Conservation (phyloP, 305 asterid species). For the Euphrasia arctica region DNA sequence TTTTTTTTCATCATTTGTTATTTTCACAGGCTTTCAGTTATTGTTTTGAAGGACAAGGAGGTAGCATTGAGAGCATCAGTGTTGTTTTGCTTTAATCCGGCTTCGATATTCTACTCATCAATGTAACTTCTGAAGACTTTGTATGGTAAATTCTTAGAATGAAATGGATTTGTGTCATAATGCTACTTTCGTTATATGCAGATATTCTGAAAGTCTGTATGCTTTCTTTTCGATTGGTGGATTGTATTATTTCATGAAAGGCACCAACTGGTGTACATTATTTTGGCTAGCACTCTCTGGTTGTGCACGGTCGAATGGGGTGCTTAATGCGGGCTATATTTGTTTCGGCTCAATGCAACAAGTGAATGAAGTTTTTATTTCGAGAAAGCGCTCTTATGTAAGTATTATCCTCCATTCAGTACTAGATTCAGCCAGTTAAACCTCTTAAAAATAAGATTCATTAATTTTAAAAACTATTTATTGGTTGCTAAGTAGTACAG, state of each 20-base stretch:
- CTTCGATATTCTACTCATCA: conserved; percentile 94
- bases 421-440: not conserved
- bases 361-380: conserved; percentile 44
- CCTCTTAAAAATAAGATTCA: not conserved
- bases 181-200: conserved; percentile 34
- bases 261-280: conserved; percentile 49
- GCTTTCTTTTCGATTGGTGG: conserved; percentile 86
- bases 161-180: conserved; percentile 25
- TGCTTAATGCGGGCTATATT: conserved; percentile 80
- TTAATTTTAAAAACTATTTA: not conserved
- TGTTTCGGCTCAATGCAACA: conserved; percentile 65
- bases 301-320: conserved; percentile 87
- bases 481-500: not conserved
- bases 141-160: conserved; percentile 13
- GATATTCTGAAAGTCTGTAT: conserved; percentile 91
- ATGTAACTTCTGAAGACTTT: conserved; percentile 53
- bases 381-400: conserved; percentile 47
- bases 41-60: conserved; percentile 63
- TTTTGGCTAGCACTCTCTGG: conserved; percentile 83
- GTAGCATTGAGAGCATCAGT: conserved; percentile 78
- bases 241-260: conserved; percentile 51
- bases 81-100: conserved; percentile 95
- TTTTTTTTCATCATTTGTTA: not conserved
- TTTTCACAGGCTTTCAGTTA: conserved; percentile 66
- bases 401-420: conserved; percentile 32